Base-by-base conservation (phyloP, 352 stramenopile genomes). In the Pythium aristosporum region DNA sequence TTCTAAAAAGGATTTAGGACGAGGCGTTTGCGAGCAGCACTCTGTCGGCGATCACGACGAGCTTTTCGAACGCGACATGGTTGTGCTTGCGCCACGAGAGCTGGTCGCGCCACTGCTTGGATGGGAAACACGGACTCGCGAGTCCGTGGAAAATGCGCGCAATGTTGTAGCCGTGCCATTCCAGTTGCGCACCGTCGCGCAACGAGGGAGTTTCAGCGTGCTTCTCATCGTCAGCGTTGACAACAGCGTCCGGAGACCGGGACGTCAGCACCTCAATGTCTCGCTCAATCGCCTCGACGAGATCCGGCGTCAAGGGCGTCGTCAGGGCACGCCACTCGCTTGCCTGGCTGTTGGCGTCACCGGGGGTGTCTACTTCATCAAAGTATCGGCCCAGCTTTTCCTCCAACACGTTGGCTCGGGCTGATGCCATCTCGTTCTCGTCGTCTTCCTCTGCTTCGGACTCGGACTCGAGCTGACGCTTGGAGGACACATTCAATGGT, bases 81-180 rank as follows among this genome's bases (percentile, higher is more conserved):
- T 74, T 63, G 63, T 92, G 89, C 49, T 80, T 81, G 20, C 81
- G 74, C 87, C 87, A 95, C 52, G 67, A 77, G 28, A 69, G 49
- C 63, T 91, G 74, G 32, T 92, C 75, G 0, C 79, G 80, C 87
- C 87, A 95, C 37, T 74, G 64, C 15, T 74, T 67, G 0, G 73
- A 71, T 13, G 81, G 75, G 52, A 91, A 89, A 43, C 74, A 79
- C 30, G 84, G 84, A 25, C 76, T 89, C 42, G 76, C 71, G 28
- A 95, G 68, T 7, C 86, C 86, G 44, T 95, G 86, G 57, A 93
- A 89, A 34, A 95, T 72, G 37, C 87, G 85, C 1, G 84, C 83
- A 47, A 93, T 79, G n/a, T 69, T 84, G 65, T 86, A 81, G 57
- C 74, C 74, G 47, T 85, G 84, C 81, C 81, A 94, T 23, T 67